Conservation (phyloP, 2,329 filamentous ascomycete genomes). For the Aspergillus pseudonomiae region DNA sequence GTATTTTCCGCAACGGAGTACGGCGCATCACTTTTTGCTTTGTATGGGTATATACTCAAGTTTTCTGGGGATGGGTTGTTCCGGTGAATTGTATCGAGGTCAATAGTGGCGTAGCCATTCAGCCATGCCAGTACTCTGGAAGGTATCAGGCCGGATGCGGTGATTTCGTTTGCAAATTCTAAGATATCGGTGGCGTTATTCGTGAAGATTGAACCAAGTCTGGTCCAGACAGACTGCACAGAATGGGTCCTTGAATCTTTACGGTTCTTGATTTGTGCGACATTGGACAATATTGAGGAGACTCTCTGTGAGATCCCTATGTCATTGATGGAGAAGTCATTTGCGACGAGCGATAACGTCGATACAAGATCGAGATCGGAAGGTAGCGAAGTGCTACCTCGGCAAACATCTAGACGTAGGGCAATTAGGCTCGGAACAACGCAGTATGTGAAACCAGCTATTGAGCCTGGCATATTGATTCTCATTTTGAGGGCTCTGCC, state of each 20-base stretch:
- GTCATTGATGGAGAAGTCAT: slow-evolving; percentile 2
- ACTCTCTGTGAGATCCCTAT: neutral
- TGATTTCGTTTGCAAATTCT: slow-evolving; percentile 8
- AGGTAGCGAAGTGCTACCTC: neutral
- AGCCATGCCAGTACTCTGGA: slow-evolving; percentile 17
- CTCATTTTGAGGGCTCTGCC: neutral
- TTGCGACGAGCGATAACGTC: neutral
- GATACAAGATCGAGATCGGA: slow-evolving; percentile 5
- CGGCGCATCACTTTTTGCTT: slow-evolving; percentile 46
- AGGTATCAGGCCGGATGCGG: slow-evolving; percentile 20
- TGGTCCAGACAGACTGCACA: slow-evolving; percentile 5
- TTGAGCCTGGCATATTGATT: neutral
- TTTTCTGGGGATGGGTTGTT: slow-evolving; percentile 10
- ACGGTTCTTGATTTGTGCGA: neutral
- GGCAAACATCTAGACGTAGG: neutral
- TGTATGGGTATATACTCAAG: slow-evolving; percentile 20
- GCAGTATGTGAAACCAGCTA: neutral
- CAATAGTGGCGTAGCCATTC: slow-evolving; percentile 18
- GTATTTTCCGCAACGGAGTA: slow-evolving; percentile 52
- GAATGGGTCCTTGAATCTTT: neutral
- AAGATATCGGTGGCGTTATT: slow-evolving; percentile 6
- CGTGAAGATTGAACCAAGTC: slow-evolving; percentile 8
- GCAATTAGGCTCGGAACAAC: neutral
- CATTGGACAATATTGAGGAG: neutral
- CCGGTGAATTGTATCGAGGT: slow-evolving; percentile 22